Conservation (phyloP, 1,139 yeast genomes). For the Candida smagusa region DNA sequence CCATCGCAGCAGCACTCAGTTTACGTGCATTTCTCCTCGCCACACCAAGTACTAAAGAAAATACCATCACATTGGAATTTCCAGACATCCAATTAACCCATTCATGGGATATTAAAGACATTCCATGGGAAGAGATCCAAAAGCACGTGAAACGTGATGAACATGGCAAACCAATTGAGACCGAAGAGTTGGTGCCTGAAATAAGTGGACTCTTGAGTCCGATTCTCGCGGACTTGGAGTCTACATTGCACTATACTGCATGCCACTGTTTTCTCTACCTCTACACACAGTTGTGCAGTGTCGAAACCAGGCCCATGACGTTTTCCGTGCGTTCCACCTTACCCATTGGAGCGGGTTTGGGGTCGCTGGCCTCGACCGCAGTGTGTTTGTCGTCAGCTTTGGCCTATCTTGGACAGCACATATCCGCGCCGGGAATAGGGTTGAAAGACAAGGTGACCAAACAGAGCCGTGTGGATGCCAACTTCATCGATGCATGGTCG, state of each 20-base stretch:
- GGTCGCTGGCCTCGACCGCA: constrained; percentile 88
- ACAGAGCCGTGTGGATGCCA: constrained; percentile 44
- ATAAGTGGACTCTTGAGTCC: constrained; percentile 48
- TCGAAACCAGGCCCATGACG: constrained; percentile 45
- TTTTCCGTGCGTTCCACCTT: constrained; percentile 76
- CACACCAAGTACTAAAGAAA: constrained; percentile 34
- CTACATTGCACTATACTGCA: constrained; percentile 71
- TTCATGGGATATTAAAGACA: constrained; percentile 55
- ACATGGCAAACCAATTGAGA: constrained; percentile 38
- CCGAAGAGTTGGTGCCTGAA: constrained; percentile 60
- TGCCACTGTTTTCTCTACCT: constrained; percentile 83
- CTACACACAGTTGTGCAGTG: constrained; percentile 56
- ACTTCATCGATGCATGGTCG: constrained; percentile 80
- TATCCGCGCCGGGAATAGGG: constrained; percentile 29
- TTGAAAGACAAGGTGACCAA: constrained; percentile 27
- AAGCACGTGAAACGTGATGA: constrained; percentile 13
- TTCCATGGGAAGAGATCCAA: constrained; percentile 57
- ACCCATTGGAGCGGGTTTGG: constrained; percentile 97
- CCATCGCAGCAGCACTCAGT: constrained; percentile 85
- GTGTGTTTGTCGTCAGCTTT: constrained; percentile 83
- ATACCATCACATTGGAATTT: constrained; percentile 60
- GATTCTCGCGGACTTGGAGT: constrained; percentile 43
- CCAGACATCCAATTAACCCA: constrained; percentile 74
- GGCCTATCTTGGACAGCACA: constrained; percentile 57
- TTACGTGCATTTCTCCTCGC: constrained; percentile 78